Conservation (phyloP, 164 flowering plant genomes). For the Vitis amurensis region DNA sequence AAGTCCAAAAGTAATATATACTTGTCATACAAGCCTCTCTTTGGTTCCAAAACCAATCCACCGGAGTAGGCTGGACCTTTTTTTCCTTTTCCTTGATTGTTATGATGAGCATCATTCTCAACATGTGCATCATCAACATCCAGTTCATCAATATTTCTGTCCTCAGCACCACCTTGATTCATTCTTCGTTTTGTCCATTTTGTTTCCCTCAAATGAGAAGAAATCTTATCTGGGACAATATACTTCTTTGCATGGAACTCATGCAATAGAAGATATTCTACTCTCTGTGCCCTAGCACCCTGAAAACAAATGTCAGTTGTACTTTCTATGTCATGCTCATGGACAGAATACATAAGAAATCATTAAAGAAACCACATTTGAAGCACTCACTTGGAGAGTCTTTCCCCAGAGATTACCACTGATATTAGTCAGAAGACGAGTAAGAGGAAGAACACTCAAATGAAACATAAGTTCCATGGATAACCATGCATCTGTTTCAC, state of each 20-base stretch:
- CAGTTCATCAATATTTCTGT: slow-evolving; percentile 43
- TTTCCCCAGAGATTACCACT: slow-evolving; percentile 99
- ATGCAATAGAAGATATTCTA: slow-evolving; percentile 91
- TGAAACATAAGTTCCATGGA: slow-evolving; percentile 98
- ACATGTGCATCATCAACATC: slow-evolving; percentile 35
- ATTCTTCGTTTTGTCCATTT: slow-evolving; percentile 59
- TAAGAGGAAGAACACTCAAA: slow-evolving; percentile 93
- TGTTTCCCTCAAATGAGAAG: slow-evolving; percentile 52
- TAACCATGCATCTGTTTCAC: slow-evolving; percentile 98
- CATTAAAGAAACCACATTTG: background rate
- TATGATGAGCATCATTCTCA: slow-evolving; percentile 41
- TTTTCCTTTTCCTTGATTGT: slow-evolving; percentile 57
- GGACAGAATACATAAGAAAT: background rate
- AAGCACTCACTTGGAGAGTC: slow-evolving; percentile 81
- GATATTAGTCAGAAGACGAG: slow-evolving; percentile 92
- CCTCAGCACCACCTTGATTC: slow-evolving; percentile 32
- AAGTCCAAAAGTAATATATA: slow-evolving; percentile 92
- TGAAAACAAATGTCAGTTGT: slow-evolving; percentile 24
- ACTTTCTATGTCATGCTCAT: background rate
- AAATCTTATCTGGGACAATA: slow-evolving; percentile 86
- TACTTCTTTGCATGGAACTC: slow-evolving; percentile 91
- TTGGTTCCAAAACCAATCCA: slow-evolving; percentile 98
- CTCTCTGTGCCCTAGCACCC: slow-evolving; percentile 99
- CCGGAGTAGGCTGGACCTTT: slow-evolving; percentile 92
- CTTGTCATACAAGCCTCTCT: slow-evolving; percentile 94